A percentile compares a stretch with the other conserved stretches of the same genome.
phyloP scores from a whole-genome alignment of 345 rosid species.

The Salix caprea region DNA sequence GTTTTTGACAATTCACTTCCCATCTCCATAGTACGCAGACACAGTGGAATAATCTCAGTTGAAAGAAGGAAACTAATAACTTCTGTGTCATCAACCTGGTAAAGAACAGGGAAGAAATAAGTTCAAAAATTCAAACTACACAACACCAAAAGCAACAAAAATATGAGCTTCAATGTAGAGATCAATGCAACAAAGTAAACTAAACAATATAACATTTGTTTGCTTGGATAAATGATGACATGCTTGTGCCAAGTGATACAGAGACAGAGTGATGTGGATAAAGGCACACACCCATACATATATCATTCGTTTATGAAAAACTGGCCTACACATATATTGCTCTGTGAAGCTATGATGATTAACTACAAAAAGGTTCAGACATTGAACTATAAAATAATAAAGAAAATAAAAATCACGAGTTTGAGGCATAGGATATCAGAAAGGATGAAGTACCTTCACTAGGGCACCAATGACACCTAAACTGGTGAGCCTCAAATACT shows the following conservation, averaged over 20 bases:
- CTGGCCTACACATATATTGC: neutral
- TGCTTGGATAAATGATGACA: neutral
- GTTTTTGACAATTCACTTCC: constrained; percentile 98
- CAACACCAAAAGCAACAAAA: neutral
- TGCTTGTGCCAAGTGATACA: neutral
- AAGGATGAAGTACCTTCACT: constrained; percentile 67
- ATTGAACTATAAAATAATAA: neutral
- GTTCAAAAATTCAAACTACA: neutral
- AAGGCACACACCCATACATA: neutral
- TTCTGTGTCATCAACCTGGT: constrained; percentile 94
- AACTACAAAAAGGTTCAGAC: too few species aligned
- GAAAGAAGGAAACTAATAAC: constrained; percentile 96
- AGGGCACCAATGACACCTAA: constrained; percentile 98
- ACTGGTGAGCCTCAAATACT: constrained; percentile 92
- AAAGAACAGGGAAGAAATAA: neutral
- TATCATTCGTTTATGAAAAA: neutral
- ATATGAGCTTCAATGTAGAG: neutral
- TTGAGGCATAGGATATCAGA: neutral
- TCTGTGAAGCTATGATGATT: neutral
- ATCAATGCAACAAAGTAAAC: neutral
- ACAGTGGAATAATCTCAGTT: constrained; percentile 86
- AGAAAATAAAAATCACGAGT: neutral
- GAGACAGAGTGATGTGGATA: neutral
- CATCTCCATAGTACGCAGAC: constrained; percentile 98
- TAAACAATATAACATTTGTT: neutral